Evolutionary conservation across 2,329 filamentous ascomycete species (phyloP).

Genomic region (Penicillium sp.): DNA sequence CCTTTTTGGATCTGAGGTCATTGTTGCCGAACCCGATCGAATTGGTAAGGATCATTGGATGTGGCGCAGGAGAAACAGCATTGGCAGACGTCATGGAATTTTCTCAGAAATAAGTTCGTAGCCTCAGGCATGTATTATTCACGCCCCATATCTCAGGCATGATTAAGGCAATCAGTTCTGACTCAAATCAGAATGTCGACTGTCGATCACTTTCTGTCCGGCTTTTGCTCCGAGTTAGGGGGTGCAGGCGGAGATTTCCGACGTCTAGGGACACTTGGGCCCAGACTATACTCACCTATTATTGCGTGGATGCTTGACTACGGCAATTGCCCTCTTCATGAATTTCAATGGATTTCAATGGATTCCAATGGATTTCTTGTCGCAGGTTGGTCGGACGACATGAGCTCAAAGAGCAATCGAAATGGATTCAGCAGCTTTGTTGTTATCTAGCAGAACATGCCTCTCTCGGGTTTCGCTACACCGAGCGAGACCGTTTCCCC

Average conservation of each 20-base stretch:
- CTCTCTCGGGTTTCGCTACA: background rate
- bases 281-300: background rate
- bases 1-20: constrained; percentile 13
- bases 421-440: background rate
- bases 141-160: background rate
- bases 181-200: background rate
- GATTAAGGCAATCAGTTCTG: background rate
- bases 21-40: constrained; percentile 14
- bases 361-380: background rate
- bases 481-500: constrained; percentile 3
- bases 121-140: background rate
- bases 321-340: background rate
- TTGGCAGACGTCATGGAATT: background rate
- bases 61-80: background rate
- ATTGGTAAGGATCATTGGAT: background rate
- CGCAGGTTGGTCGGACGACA: background rate
- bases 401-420: background rate
- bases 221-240: too few species aligned
- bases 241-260: background rate
- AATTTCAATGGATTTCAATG: background rate
- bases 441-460: background rate
- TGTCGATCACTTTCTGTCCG: background rate
- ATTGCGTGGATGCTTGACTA: background rate
- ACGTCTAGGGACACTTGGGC: background rate
- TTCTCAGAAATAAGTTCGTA: background rate